Percentiles rank a stretch among this genome's conserved stretches.
Conservation (phyloP, 345 rosid genomes). For the Pistacia integerrima region DNA sequence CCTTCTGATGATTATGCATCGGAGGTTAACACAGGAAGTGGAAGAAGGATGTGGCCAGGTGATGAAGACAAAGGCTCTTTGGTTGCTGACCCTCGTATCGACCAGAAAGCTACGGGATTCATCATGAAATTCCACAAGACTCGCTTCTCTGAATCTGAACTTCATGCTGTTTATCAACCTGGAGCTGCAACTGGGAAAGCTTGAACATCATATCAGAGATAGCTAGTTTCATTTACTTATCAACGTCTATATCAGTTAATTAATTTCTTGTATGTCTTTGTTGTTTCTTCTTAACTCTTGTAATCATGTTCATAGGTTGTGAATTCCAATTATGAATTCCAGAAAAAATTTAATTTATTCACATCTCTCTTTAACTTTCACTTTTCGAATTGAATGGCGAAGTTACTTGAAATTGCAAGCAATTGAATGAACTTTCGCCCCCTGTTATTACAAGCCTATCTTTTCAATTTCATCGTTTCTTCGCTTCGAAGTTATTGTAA, state of each 20-base stretch:
- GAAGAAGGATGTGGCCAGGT: slow-evolving; percentile 32
- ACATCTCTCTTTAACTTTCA: too few species aligned
- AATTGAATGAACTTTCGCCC: neutral
- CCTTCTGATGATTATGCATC: slow-evolving; percentile 12
- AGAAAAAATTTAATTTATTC: too few species aligned
- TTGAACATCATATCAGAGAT: neutral
- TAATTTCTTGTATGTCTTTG: neutral
- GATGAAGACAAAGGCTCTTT: slow-evolving; percentile 42
- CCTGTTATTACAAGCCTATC: neutral
- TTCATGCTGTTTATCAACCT: slow-evolving; percentile 24
- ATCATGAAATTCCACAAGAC: slow-evolving; percentile 54
- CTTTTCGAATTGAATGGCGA: neutral
- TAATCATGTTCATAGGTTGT: neutral
- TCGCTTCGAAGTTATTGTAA: neutral
- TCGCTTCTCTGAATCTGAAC: slow-evolving; percentile 44
- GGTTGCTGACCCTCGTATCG: slow-evolving; percentile 51
- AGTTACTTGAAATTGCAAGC: neutral
- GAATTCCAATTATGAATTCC: slow-evolving; percentile 5
- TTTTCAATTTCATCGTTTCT: neutral
- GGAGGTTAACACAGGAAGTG: slow-evolving; percentile 9
- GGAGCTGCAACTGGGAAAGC: neutral
- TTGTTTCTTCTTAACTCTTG: neutral
- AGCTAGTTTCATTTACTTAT: neutral
- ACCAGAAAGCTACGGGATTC: slow-evolving; percentile 46
- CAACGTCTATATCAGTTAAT: neutral